A percentile compares a stretch with the other conserved stretches of the same genome.
These are phyloP conservation scores for Cicer judaicum DNA, from an alignment of 306 rosid genomes.

Conservation along the genomic window DNA sequence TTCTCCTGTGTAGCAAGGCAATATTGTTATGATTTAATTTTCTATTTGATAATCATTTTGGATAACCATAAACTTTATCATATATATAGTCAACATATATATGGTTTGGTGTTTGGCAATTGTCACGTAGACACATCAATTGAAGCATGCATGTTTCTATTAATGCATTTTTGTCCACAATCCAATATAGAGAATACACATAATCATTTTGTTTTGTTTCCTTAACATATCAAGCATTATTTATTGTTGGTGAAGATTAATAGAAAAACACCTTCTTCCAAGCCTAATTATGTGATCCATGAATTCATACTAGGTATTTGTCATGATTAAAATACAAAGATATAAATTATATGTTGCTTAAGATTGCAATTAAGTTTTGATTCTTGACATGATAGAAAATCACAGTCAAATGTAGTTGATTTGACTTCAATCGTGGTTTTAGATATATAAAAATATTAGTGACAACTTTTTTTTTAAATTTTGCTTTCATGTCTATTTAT, in stretches of 20 bases:
- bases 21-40: constrained; percentile 22
- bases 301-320: neutral
- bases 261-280: constrained; percentile 20
- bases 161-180: constrained; percentile 27
- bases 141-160: constrained; percentile 37
- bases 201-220: neutral
- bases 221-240: neutral
- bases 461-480: neutral
- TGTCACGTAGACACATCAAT: constrained; percentile 37
- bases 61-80: constrained; percentile 30
- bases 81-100: constrained; percentile 38
- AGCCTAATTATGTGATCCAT: constrained; percentile 13
- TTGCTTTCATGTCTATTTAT: neutral
- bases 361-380: neutral
- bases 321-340: constrained; percentile 29
- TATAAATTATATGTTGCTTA: neutral
- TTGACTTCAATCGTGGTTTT: neutral
- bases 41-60: constrained; percentile 35
- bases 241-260: neutral
- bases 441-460: no score
- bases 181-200: neutral
- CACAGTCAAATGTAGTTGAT: neutral
- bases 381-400: neutral
- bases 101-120: constrained; percentile 39
- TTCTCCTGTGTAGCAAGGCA: constrained; percentile 48